Evolutionary conservation across 176 grass and related monocot species (phyloP).

Genomic region (Cenchrus fungigraminus): DNA sequence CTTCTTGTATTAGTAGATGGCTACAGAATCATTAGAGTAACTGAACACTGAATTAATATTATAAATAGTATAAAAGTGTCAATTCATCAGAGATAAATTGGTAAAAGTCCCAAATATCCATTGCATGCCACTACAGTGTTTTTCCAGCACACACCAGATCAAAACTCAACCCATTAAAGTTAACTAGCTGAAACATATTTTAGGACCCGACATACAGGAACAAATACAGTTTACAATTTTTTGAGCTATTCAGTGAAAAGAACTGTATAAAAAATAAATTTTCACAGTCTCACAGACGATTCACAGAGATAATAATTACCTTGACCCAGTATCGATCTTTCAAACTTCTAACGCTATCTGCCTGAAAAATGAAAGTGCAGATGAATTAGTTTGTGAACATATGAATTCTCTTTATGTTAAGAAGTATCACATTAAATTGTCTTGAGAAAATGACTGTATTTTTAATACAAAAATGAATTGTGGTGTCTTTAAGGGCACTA

Average conservation of each 20-base stretch:
- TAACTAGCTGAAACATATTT: neutral
- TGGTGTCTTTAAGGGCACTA: neutral
- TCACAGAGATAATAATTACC: conserved; percentile 57
- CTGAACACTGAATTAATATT: conserved; percentile 20
- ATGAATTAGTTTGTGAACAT: conserved; percentile 24
- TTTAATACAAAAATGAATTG: neutral
- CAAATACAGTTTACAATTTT: neutral
- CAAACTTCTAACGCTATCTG: conserved; percentile 65
- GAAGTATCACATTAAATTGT: neutral
- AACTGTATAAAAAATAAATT: neutral
- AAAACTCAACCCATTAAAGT: neutral
- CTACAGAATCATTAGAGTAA: neutral
- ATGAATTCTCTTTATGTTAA: neutral
- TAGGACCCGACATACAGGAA: neutral
- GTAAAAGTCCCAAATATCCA: conserved; percentile 10
- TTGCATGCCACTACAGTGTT: neutral
- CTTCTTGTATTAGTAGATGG: conserved; percentile 16
- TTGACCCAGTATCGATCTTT: conserved; percentile 91
- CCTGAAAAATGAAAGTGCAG: conserved; percentile 50
- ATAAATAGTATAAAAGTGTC: neutral
- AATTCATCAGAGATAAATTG: conserved; percentile 31
- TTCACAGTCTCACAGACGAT: neutral
- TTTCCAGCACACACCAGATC: neutral
- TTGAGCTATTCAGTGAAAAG: neutral
- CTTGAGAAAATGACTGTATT: neutral